These are phyloP conservation scores for Hyaloscypha finlandica DNA, from an alignment of 495 filamentous ascomycete genomes.

Conservation along the genomic window DNA sequence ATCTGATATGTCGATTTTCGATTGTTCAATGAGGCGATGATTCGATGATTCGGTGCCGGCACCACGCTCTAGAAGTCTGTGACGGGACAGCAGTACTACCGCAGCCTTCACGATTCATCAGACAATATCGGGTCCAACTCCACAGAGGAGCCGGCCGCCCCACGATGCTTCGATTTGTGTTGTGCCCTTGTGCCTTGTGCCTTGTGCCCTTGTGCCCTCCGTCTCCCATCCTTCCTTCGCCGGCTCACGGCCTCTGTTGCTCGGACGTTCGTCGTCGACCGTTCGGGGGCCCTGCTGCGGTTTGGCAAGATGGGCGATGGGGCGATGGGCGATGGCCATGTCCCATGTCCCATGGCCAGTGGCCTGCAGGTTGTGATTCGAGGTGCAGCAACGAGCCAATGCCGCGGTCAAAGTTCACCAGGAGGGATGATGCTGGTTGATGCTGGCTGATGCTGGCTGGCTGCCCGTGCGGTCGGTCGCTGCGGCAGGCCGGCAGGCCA, in stretches of 20 bases:
- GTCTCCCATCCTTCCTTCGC: too few relatives aligned
- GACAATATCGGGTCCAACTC: neutral
- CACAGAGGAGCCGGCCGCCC: neutral
- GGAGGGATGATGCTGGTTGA: neutral
- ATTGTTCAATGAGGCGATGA: too few relatives aligned
- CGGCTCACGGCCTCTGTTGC: neutral
- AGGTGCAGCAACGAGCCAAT: conserved; percentile 10
- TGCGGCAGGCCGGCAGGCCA: neutral
- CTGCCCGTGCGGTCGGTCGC: neutral
- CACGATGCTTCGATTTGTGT: neutral
- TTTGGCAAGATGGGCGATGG: too few relatives aligned
- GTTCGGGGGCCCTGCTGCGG: too few relatives aligned
- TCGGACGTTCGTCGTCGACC: neutral
- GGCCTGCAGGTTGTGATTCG: conserved; percentile 4
- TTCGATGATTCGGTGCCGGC: neutral
- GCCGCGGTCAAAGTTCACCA: conserved; percentile 3
- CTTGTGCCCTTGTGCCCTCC: neutral
- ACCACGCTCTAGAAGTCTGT: neutral
- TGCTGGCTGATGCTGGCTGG: neutral
- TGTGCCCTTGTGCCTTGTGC: neutral
- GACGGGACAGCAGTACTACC: neutral
- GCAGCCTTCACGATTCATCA: neutral
- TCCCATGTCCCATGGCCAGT: neutral
- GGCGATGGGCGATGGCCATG: too few relatives aligned
- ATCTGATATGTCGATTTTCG: neutral